Percentiles rank a stretch among this genome's conserved stretches.
Evolutionary conservation across 139 green algal species (phyloP).

Genomic region (Chlorella sp.): DNA sequence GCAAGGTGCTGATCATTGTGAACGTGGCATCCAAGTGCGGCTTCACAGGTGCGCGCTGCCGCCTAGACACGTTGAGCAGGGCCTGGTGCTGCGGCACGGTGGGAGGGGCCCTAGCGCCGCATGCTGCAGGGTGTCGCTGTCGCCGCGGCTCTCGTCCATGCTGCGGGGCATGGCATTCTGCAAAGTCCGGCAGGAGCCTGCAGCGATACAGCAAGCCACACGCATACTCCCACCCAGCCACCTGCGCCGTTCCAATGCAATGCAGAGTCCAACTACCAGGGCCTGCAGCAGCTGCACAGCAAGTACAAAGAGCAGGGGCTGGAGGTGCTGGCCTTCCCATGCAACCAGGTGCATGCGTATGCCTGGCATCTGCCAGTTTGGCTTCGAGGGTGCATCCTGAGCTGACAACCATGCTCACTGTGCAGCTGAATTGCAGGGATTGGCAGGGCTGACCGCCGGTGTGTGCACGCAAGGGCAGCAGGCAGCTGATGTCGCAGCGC

Average conservation of each 20-base stretch:
- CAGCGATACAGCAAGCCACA: too few relatives aligned
- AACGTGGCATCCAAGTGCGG: slow-evolving; percentile 62
- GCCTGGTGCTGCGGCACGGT: too few relatives aligned
- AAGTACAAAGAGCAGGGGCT: slow-evolving; percentile 47
- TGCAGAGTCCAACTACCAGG: slow-evolving; percentile 52
- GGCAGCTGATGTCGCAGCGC: too few relatives aligned
- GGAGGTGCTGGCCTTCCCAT: slow-evolving; percentile 61
- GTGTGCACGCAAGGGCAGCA: too few relatives aligned
- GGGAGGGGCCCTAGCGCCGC: too few relatives aligned
- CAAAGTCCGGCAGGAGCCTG: too few relatives aligned
- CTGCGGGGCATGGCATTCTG: too few relatives aligned
- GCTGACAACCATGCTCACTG: too few relatives aligned
- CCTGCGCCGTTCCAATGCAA: neutral
- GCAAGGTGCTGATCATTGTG: slow-evolving; percentile 34
- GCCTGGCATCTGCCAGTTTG: neutral
- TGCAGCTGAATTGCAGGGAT: too few relatives aligned
- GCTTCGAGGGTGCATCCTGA: neutral
- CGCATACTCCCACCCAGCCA: neutral
- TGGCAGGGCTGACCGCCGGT: too few relatives aligned
- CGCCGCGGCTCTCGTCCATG: too few relatives aligned
- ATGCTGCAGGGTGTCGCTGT: too few relatives aligned
- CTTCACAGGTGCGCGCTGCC: slow-evolving; percentile 37
- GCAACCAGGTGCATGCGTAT: slow-evolving; percentile 5
- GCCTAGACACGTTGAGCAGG: neutral
- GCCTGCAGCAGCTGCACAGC: slow-evolving; percentile 48